Evolutionary conservation across 371 early-diverging fungal species (phyloP).

Genomic region (Mortierella sp.): DNA sequence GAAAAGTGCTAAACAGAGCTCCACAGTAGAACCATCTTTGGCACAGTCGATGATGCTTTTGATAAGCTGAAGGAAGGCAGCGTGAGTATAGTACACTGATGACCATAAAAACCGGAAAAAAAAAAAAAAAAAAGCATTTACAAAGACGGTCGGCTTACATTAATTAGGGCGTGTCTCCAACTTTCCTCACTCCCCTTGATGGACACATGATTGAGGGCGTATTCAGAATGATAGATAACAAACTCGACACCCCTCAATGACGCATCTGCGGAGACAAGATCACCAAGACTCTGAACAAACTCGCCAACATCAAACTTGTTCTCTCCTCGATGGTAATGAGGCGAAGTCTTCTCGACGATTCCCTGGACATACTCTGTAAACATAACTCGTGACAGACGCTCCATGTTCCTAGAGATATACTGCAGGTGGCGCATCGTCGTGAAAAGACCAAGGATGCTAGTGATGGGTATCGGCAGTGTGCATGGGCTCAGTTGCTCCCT

Average conservation of each 20-base stretch:
- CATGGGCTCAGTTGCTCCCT: conserved; percentile 53
- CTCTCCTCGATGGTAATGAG: conserved; percentile 53
- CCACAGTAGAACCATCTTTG: conserved; percentile 68
- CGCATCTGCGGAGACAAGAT: conserved; percentile 72
- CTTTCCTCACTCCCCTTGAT: conserved; percentile 71
- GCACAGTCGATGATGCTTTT: conserved; percentile 69
- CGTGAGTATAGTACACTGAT: background rate
- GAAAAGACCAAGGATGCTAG: conserved; percentile 47
- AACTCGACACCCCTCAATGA: conserved; percentile 70
- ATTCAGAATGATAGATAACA: conserved; percentile 70
- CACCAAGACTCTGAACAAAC: conserved; percentile 72
- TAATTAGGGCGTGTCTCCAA: conserved; percentile 68
- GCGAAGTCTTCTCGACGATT: conserved; percentile 55
- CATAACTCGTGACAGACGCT: conserved; percentile 54
- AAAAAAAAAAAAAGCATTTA: background rate
- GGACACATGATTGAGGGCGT: conserved; percentile 64
- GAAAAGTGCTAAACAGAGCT: conserved; percentile 65
- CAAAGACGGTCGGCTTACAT: conserved; percentile 57
- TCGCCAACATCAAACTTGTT: conserved; percentile 72
- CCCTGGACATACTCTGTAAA: conserved; percentile 56
- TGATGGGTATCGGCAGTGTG: conserved; percentile 53
- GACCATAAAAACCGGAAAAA: background rate
- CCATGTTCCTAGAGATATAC: conserved; percentile 54
- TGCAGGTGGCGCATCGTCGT: conserved; percentile 54
- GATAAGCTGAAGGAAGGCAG: conserved; percentile 57